These are phyloP conservation scores for Fusarium buharicum DNA, from an alignment of 2,329 filamentous ascomycete genomes.

Conservation along the genomic window DNA sequence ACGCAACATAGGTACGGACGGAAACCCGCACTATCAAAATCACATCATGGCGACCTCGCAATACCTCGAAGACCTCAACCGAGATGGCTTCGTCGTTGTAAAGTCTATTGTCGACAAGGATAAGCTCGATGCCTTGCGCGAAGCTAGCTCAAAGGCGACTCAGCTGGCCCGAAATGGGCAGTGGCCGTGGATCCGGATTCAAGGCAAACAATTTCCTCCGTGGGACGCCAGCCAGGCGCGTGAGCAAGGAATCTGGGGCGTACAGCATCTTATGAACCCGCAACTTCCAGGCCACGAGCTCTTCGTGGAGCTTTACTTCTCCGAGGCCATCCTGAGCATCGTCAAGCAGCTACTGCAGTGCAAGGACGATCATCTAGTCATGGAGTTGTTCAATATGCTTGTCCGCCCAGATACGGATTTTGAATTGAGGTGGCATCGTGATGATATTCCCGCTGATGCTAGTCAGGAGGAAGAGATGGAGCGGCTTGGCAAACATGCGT, in stretches of 20 bases:
- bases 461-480: conserved; percentile 72
- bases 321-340: conserved; percentile 68
- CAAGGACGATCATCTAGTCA: conserved; percentile 73
- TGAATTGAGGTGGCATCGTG: conserved; percentile 83
- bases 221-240: conserved; percentile 71
- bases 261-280: conserved; percentile 86
- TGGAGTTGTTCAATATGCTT: conserved; percentile 90
- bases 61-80: conserved; percentile 63
- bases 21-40: conserved; percentile 2
- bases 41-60: conserved; percentile 35
- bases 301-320: conserved; percentile 80
- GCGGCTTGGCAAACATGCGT: conserved; percentile 68
- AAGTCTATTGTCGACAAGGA: conserved; percentile 68
- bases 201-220: conserved; percentile 91
- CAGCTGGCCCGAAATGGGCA: conserved; percentile 71
- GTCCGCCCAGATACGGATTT: conserved; percentile 78
- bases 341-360: conserved; percentile 71
- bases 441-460: conserved; percentile 78
- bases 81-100: conserved; percentile 81
- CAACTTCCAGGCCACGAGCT: conserved; percentile 68
- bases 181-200: conserved; percentile 85
- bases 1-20: neutral
- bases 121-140: conserved; percentile 68
- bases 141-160: conserved; percentile 67
- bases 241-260: conserved; percentile 82